These are phyloP conservation scores for Neurospora pannonica DNA, from an alignment of 495 filamentous ascomycete species.

Conservation along the genomic window DNA sequence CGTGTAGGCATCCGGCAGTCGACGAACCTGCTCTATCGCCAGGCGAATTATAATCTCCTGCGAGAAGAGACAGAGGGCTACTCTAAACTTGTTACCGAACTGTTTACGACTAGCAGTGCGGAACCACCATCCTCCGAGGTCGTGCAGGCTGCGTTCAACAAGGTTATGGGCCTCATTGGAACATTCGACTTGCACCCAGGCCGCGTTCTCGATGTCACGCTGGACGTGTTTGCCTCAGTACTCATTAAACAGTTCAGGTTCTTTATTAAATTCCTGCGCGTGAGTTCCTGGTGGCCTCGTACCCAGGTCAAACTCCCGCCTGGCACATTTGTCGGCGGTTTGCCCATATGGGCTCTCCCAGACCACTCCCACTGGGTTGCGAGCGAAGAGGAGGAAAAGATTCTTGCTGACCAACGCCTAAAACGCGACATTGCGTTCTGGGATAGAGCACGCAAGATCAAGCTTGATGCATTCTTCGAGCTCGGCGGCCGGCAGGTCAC, in stretches of 20 bases:
- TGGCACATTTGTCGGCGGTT: slow-evolving; percentile 36
- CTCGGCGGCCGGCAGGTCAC: slow-evolving; percentile 53
- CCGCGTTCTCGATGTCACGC: slow-evolving; percentile 79
- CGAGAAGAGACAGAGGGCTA: slow-evolving; percentile 96
- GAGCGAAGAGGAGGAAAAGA: slow-evolving; percentile 55
- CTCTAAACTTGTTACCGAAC: slow-evolving; percentile 52
- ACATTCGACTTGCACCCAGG: slow-evolving; percentile 58
- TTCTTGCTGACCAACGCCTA: slow-evolving; percentile 39
- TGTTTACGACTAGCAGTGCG: slow-evolving; percentile 50
- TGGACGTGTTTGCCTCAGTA: slow-evolving; percentile 37
- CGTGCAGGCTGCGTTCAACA: slow-evolving; percentile 42
- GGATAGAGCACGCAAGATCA: slow-evolving; percentile 62
- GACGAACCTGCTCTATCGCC: slow-evolving; percentile 86
- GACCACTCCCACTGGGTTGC: slow-evolving; percentile 46
- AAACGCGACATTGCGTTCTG: slow-evolving; percentile 72
- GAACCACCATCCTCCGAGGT: slow-evolving; percentile 34
- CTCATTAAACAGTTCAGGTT: slow-evolving; percentile 57
- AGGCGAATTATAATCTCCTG: slow-evolving; percentile 91
- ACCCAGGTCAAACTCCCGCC: slow-evolving; percentile 30
- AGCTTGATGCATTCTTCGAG: slow-evolving; percentile 81
- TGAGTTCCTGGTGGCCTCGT: slow-evolving; percentile 96
- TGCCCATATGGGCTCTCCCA: slow-evolving; percentile 77
- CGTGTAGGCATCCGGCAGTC: slow-evolving; percentile 76
- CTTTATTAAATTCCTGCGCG: slow-evolving; percentile 81
- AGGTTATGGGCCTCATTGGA: slow-evolving; percentile 62